phyloP scores from a whole-genome alignment of 495 filamentous ascomycete species.

The Daldinia loculata region DNA sequence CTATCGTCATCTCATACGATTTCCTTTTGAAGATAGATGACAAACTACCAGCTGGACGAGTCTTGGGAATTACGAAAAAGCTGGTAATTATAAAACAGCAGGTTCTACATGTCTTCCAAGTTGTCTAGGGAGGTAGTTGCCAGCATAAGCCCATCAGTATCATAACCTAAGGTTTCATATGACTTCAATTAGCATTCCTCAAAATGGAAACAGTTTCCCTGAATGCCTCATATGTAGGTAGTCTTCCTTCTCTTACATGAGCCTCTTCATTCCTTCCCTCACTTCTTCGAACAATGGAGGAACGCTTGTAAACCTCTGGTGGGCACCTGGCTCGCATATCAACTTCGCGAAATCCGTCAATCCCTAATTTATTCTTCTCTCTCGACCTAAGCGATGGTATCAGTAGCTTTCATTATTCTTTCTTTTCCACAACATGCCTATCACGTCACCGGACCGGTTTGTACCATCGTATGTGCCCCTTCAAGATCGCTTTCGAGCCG shows the following conservation, averaged over 20 bases:
- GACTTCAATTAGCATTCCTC: not conserved
- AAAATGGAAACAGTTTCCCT: not conserved
- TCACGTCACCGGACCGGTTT: conserved; percentile 70
- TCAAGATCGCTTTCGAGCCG: conserved; percentile 68
- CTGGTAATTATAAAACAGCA: not conserved
- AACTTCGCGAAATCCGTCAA: not conserved
- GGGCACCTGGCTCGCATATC: not conserved
- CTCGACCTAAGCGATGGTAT: conserved; percentile 38
- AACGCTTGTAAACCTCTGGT: conserved; percentile 1
- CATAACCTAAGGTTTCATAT: conserved; percentile 22
- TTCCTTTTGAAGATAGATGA: not conserved
- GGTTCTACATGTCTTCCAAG: not conserved
- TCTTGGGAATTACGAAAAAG: too few relatives aligned
- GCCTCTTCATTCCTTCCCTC: not conserved
- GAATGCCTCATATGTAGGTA: not conserved
- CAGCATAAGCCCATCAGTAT: not conserved
- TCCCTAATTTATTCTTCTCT: conserved; percentile 22
- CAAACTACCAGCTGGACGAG: too few relatives aligned
- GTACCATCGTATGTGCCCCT: conserved; percentile 63
- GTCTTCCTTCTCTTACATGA: conserved; percentile 2
- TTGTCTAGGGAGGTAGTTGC: not conserved
- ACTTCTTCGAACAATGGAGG: conserved; percentile 3
- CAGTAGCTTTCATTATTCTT: conserved; percentile 44
- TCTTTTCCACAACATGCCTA: conserved; percentile 45
- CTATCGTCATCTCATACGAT: not conserved